Conservation (phyloP, 2,329 filamentous ascomycete species). For the Ascochyta koolunga region DNA sequence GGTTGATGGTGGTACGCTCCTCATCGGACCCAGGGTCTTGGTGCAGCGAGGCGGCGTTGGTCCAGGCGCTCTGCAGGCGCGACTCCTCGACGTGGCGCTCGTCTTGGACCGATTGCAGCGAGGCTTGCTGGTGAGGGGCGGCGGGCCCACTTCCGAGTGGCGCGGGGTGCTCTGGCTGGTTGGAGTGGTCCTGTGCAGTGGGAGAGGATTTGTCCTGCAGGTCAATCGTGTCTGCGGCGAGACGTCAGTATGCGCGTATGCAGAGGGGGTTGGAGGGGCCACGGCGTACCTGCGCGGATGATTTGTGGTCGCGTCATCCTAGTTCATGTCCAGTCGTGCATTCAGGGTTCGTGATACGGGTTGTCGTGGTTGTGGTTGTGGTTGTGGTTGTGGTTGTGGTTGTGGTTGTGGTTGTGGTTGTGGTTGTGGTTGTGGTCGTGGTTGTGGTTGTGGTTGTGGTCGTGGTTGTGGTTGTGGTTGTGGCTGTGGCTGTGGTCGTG, state of each 20-base stretch:
- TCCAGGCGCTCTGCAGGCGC: conserved; percentile 62
- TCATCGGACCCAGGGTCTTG: conserved; percentile 66
- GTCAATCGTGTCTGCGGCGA: conserved; percentile 82
- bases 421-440: no score
- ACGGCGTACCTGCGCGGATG: conserved; percentile 59
- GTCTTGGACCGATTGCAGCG: conserved; percentile 78
- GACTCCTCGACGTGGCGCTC: conserved; percentile 76
- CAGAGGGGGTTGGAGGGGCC: not conserved
- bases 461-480: no score
- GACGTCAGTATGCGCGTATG: conserved; percentile 30
- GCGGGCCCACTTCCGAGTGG: conserved; percentile 62
- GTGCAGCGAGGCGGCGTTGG: conserved; percentile 47
- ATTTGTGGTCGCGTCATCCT: conserved; percentile 63
- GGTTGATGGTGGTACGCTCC: conserved; percentile 48
- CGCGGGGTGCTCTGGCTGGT: conserved; percentile 58
- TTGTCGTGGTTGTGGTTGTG: not conserved
- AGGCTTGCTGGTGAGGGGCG: conserved; percentile 83
- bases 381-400: no score
- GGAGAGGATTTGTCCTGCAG: conserved; percentile 83
- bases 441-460: no score
- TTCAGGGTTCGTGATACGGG: conserved; percentile 5
- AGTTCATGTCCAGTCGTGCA: conserved; percentile 41
- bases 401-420: no score
- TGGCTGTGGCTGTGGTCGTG: no score
- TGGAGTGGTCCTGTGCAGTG: conserved; percentile 81